A percentile compares a stretch with the other conserved stretches of the same genome.
Conservation (phyloP, 805 yeast species). For the Kodamaea fukazawae region DNA sequence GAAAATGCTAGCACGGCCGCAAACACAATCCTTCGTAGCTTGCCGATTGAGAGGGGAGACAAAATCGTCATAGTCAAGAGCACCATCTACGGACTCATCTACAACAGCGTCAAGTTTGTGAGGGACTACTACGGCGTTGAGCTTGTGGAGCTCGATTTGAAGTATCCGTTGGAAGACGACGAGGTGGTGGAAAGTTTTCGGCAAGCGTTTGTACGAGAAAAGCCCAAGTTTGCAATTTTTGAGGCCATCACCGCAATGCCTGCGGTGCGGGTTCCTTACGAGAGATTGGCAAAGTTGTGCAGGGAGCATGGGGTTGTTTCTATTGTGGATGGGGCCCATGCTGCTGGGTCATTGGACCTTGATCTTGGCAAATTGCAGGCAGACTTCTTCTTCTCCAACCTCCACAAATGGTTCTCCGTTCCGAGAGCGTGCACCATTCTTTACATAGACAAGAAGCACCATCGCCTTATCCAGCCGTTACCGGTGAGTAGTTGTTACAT, state of each 20-base stretch:
- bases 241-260: conserved; percentile 67
- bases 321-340: conserved; percentile 72
- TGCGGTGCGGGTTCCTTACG: conserved; percentile 56
- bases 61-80: conserved; percentile 43
- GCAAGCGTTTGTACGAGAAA: conserved; percentile 17
- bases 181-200: conserved; percentile 25
- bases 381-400: conserved; percentile 59
- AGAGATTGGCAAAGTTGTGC: conserved; percentile 45
- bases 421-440: conserved; percentile 60
- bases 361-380: conserved; percentile 45
- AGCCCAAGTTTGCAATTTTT: conserved; percentile 45
- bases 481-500: conserved; percentile 55
- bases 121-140: conserved; percentile 19
- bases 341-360: conserved; percentile 53
- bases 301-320: conserved; percentile 47
- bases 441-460: conserved; percentile 55
- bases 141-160: conserved; percentile 16
- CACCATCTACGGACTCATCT: conserved; percentile 55
- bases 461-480: conserved; percentile 48
- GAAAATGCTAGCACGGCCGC: conserved; percentile 61
- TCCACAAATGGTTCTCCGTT: conserved; percentile 67
- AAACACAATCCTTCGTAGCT: conserved; percentile 54
- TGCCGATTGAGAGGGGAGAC: conserved; percentile 51
- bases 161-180: conserved; percentile 15
- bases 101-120: conserved; percentile 45